Conservation (phyloP, 352 stramenopile genomes). For the Pythium volutum region DNA sequence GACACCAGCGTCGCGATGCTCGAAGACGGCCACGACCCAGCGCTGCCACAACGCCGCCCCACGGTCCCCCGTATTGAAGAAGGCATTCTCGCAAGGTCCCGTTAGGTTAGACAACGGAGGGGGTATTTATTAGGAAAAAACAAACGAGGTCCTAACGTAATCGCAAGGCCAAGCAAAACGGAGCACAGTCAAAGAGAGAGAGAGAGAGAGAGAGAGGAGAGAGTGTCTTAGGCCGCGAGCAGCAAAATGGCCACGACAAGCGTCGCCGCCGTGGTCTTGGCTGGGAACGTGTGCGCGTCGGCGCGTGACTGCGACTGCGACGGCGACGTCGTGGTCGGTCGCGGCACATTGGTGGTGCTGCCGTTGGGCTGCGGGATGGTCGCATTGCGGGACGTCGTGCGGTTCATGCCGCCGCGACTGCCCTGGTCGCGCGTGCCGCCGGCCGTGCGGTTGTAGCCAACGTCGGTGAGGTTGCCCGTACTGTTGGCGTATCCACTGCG, state of each 20-base stretch:
- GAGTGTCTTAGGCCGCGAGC: slow-evolving; percentile 1
- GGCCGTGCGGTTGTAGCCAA: slow-evolving; percentile 12
- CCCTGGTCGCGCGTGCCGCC: not conserved
- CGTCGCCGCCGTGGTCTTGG: slow-evolving; percentile 11
- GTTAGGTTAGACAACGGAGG: too few relatives aligned
- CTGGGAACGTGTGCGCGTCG: slow-evolving; percentile 4
- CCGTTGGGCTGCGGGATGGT: slow-evolving; percentile 19
- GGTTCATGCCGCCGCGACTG: slow-evolving; percentile 8
- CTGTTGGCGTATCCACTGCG: slow-evolving; percentile 14
- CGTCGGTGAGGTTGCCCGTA: slow-evolving; percentile 21
- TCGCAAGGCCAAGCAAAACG: too few relatives aligned
- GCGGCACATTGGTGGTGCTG: slow-evolving; percentile 1
- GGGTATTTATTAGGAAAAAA: not conserved
- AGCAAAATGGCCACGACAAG: slow-evolving; percentile 2
- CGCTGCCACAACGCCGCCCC: not conserved
- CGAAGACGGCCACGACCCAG: slow-evolving; percentile 19
- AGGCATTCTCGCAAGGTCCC: slow-evolving; percentile 4
- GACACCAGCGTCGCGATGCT: slow-evolving; percentile 26
- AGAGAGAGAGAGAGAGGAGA: not conserved
- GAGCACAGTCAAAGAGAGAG: too few relatives aligned
- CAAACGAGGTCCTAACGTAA: slow-evolving; percentile 4
- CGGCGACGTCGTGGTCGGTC: not conserved
- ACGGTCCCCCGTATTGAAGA: slow-evolving; percentile 7
- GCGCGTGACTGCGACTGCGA: not conserved
- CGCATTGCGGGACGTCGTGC: slow-evolving; percentile 15